Conservation (phyloP, 169 alveolate species). For the Plasmodium vinckei region DNA sequence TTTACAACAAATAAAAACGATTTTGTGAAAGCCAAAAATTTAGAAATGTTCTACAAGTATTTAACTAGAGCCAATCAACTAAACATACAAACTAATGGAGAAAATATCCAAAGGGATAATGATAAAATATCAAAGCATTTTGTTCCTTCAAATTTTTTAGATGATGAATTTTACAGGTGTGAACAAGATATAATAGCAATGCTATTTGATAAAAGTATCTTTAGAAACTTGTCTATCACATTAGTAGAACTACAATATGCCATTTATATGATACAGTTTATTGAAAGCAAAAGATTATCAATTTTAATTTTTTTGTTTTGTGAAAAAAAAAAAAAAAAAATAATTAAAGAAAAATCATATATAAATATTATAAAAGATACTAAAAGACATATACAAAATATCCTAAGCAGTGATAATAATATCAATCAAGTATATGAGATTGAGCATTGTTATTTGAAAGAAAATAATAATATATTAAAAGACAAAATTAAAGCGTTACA, state of each 20-base stretch:
- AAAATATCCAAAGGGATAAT: neutral
- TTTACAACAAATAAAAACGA: slow-evolving; percentile 8
- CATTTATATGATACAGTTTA: slow-evolving; percentile 74
- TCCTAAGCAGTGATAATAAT: neutral
- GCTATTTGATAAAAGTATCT: slow-evolving; percentile 63
- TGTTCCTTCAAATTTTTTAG: slow-evolving; percentile 22
- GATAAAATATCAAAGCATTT: slow-evolving; percentile 13
- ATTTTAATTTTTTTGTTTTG: slow-evolving; percentile 63
- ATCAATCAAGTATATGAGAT: slow-evolving; percentile 17
- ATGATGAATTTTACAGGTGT: slow-evolving; percentile 65
- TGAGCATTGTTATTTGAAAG: slow-evolving; percentile 43
- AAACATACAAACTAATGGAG: neutral
- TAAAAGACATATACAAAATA: slow-evolving; percentile 36
- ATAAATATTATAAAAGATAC: slow-evolving; percentile 38
- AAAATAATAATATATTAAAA: slow-evolving; percentile 38
- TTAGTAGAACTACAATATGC: slow-evolving; percentile 66
- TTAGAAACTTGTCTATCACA: slow-evolving; percentile 65
- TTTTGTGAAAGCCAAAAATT: slow-evolving; percentile 25
- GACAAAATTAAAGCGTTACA: slow-evolving; percentile 36
- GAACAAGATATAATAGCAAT: slow-evolving; percentile 47
- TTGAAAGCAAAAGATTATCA: slow-evolving; percentile 66
- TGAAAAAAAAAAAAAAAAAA: slow-evolving; percentile 38
- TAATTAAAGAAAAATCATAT: slow-evolving; percentile 52
- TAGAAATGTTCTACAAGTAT: slow-evolving; percentile 18
- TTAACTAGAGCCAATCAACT: neutral